A percentile compares a stretch with the other conserved stretches of the same genome.
Evolutionary conservation across 2,329 filamentous ascomycete genomes (phyloP).

Genomic region (Hypoxylon sp.): DNA sequence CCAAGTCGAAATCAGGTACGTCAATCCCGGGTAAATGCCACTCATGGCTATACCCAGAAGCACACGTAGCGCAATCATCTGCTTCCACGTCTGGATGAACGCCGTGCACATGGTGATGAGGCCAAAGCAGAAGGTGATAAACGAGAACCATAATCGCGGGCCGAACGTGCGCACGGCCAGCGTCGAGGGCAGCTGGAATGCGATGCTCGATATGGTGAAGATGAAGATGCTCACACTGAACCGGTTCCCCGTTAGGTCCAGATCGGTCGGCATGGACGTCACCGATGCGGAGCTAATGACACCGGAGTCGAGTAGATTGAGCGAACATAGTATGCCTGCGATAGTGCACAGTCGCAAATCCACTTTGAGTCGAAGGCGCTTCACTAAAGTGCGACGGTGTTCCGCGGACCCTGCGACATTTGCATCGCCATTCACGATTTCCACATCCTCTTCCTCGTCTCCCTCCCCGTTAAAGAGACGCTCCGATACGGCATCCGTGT

Average conservation of each 20-base stretch:
- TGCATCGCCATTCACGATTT: not conserved
- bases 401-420: conserved; percentile 16
- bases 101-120: conserved; percentile 73
- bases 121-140: conserved; percentile 69
- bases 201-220: conserved; percentile 73
- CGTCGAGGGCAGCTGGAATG: conserved; percentile 74
- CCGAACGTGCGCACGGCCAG: conserved; percentile 71
- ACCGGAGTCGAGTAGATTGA: conserved; percentile 74
- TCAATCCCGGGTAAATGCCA: conserved; percentile 61
- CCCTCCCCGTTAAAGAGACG: conserved; percentile 25
- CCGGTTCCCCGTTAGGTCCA: conserved; percentile 69
- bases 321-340: conserved; percentile 73
- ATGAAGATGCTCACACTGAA: conserved; percentile 78
- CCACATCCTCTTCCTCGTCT: conserved; percentile 20
- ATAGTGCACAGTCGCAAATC: conserved; percentile 75
- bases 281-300: conserved; percentile 76
- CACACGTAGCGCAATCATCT: conserved; percentile 74
- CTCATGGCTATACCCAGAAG: conserved; percentile 71
- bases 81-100: conserved; percentile 71
- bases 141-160: conserved; percentile 70
- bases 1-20: conserved; percentile 64
- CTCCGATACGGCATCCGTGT: conserved; percentile 21
- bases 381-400: conserved; percentile 34
- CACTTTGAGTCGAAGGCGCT: conserved; percentile 63
- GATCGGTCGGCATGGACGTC: conserved; percentile 71